Evolutionary conservation across 2,329 filamentous ascomycete genomes (phyloP), one percentile per base, ranked within the genome.

Genomic region (Ophiosphaerella korrae): DNA sequence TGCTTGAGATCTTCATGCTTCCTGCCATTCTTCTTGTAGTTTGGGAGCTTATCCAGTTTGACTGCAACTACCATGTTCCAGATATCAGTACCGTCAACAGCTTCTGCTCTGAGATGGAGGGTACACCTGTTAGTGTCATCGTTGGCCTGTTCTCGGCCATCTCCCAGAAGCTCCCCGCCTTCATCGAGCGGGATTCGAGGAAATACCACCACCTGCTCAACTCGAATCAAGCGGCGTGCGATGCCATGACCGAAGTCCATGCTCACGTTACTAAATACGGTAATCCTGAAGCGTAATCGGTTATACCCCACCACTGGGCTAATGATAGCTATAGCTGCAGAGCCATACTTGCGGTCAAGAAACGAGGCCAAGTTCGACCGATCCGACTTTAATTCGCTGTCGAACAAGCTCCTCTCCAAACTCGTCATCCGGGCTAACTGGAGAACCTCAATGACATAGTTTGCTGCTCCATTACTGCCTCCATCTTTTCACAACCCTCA

Each of bases 1-100:
- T 97, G 93, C 74, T 80, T 97, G 65, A 88, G 93, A 97, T 97
- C 73, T 97, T 97, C 82, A 95, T 97, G 84, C 82, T 97, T 48
- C 92, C 92, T 7, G 92, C 90, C 4, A 94, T 97, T 57, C 84
- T 97, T 31, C 82, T 97, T 41, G 90, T 90, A 9, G 91, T 97
- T 16, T 97, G 93, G 93, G 93, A 97, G 75, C 89, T 96, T 82
- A 97, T 97, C 86, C 92, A 97, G 75, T 97, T 97, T 70, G 93
- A 97, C 78, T 95, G 90, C 82, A 90, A 96, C 78, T 97, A 96
- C 82, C 89, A 92, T 45, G 88, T 95, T 3, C 91, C 90, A 4
- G 92, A 97, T 72, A 83, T 88, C 45, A 82, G 84, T 42, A 88
- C 89, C 5, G 92, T 96, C 57, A 86, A 93, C 70, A 96, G 96